phyloP scores from a whole-genome alignment of 805 yeast genomes.

The Yamadazyma kitorensis region DNA sequence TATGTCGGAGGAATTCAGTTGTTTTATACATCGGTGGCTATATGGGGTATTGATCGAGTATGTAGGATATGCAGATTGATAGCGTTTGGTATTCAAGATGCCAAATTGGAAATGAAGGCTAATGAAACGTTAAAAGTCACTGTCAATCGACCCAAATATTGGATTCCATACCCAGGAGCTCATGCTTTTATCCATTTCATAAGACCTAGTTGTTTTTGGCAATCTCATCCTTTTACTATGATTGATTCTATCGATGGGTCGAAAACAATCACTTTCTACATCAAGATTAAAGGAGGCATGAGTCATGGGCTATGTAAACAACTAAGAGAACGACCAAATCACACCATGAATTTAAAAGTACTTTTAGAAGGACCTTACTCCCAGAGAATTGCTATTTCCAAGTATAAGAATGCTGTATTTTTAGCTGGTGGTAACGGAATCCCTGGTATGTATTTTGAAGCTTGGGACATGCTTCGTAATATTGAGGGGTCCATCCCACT shows the following conservation, averaged over 20 bases:
- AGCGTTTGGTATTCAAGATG: conserved; percentile 32
- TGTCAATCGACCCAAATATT: conserved; percentile 30
- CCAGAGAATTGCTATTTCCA: conserved; percentile 41
- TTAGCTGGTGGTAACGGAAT: conserved; percentile 78
- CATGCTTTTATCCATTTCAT: conserved; percentile 32
- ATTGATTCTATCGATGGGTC: conserved; percentile 18
- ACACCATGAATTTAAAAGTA: conserved; percentile 18
- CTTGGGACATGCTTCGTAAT: background rate
- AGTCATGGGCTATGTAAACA: conserved; percentile 32
- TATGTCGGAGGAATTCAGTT: conserved; percentile 28
- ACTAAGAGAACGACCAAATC: conserved; percentile 21
- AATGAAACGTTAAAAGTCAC: conserved; percentile 34
- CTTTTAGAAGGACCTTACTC: conserved; percentile 67
- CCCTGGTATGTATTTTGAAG: conserved; percentile 50
- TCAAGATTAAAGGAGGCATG: conserved; percentile 49
- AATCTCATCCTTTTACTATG: conserved; percentile 40
- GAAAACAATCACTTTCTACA: conserved; percentile 22
- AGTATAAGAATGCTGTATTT: conserved; percentile 52
- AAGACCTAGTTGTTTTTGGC: conserved; percentile 34
- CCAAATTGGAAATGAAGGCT: conserved; percentile 25
- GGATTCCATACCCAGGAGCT: conserved; percentile 37
- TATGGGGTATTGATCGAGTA: conserved; percentile 36
- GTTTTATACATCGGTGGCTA: conserved; percentile 28
- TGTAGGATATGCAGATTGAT: conserved; percentile 25
- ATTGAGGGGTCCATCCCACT: conserved; percentile 8